Conservation (phyloP, 768 basidiomycete species). For the Astraeus odoratus region DNA sequence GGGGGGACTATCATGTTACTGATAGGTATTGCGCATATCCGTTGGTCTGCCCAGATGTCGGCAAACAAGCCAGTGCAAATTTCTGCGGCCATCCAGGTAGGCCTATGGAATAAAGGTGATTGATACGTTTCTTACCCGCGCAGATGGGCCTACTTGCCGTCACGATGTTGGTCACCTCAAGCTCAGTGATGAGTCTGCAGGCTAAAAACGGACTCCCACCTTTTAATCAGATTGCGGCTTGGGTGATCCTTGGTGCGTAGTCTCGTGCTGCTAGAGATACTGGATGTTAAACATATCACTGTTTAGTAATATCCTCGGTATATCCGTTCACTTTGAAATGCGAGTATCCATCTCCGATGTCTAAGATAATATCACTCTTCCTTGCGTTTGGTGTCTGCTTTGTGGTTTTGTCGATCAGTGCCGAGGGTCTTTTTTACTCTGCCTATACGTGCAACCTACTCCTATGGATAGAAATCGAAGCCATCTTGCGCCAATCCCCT, state of each 20-base stretch:
- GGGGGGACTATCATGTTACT: constrained; percentile 44
- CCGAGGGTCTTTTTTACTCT: constrained; percentile 77
- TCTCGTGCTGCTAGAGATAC: neutral
- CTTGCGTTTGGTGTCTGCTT: constrained; percentile 72
- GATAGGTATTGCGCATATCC: constrained; percentile 22
- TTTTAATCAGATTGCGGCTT: constrained; percentile 53
- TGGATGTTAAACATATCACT: neutral
- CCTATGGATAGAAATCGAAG: constrained; percentile 64
- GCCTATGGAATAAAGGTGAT: neutral
- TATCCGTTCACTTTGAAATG: constrained; percentile 41
- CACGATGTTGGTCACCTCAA: constrained; percentile 47
- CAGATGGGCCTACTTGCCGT: constrained; percentile 41
- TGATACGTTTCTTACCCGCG: neutral
- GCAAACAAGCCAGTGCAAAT: neutral
- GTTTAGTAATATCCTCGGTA: constrained; percentile 41
- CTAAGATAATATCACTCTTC: constrained; percentile 56
- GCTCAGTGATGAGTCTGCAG: constrained; percentile 55
- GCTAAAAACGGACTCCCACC: constrained; percentile 60
- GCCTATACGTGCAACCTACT: constrained; percentile 56
- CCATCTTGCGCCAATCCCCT: constrained; percentile 16
- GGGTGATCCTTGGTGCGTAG: constrained; percentile 56
- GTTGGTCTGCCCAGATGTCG: constrained; percentile 1
- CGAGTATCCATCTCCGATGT: constrained; percentile 32
- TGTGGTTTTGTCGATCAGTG: constrained; percentile 72
- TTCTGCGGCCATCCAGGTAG: constrained; percentile 19